A percentile compares a stretch with the other conserved stretches of the same genome.
Evolutionary conservation across 1,139 yeast genomes (phyloP).

Genomic region (Blastobotrys petasosporus): DNA sequence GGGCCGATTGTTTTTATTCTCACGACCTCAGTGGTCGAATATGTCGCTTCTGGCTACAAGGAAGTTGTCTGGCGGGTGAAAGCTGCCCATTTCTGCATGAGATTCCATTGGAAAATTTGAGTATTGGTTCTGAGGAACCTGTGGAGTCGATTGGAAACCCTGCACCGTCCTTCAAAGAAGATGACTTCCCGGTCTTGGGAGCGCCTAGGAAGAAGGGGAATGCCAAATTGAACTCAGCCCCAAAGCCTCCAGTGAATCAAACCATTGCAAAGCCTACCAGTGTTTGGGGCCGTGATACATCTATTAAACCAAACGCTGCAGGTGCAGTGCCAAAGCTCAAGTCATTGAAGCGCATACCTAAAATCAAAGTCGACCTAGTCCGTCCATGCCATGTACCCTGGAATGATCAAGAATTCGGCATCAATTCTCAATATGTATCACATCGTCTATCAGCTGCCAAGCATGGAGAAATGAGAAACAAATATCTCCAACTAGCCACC

Average conservation of each 20-base stretch:
- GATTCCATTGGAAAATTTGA: slow-evolving; percentile 24
- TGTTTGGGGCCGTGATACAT: no score
- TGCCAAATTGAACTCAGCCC: not conserved
- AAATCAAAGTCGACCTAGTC: slow-evolving; percentile 18
- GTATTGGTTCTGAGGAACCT: not conserved
- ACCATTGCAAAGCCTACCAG: no score
- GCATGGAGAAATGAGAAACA: slow-evolving; percentile 33
- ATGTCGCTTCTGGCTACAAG: slow-evolving; percentile 42
- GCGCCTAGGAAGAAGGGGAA: slow-evolving; percentile 10
- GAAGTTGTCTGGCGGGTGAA: slow-evolving; percentile 39
- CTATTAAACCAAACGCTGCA: no score
- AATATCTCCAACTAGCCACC: slow-evolving; percentile 36
- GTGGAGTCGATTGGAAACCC: slow-evolving; percentile 1
- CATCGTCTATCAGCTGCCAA: slow-evolving; percentile 26
- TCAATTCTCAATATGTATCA: slow-evolving; percentile 24
- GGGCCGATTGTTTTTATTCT: slow-evolving; percentile 41
- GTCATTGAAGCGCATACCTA: no score
- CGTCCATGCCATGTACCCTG: slow-evolving; percentile 35
- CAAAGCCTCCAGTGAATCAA: no score
- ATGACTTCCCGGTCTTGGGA: slow-evolving; percentile 29
- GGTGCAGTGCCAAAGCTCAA: no score
- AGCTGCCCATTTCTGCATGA: slow-evolving; percentile 37
- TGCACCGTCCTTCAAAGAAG: slow-evolving; percentile 17
- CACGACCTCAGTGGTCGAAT: slow-evolving; percentile 38
- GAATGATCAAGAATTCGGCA: slow-evolving; percentile 27